Percentiles rank a stretch among this genome's conserved stretches.
Evolutionary conservation across 176 grass and related monocot genomes (phyloP).

Genomic region (Aegilops longissima): DNA sequence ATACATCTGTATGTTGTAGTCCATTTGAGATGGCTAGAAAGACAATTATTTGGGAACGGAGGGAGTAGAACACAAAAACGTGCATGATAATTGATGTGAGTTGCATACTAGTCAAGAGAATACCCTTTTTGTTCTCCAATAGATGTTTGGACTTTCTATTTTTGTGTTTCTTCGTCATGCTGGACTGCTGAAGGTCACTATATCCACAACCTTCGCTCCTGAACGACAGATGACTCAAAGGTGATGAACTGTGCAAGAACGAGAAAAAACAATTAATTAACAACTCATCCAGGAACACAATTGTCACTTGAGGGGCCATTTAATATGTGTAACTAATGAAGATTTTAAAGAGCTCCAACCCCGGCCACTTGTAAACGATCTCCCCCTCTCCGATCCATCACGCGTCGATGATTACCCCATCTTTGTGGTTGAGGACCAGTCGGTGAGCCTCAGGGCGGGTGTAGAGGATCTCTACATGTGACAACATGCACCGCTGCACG

Average conservation of each 20-base stretch:
- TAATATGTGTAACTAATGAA: neutral
- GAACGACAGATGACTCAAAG: neutral
- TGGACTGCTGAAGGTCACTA: conserved; percentile 4
- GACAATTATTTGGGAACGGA: too few relatives aligned
- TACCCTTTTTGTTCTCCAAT: conserved; percentile 78
- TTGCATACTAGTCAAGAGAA: conserved; percentile 12
- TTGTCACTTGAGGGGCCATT: neutral
- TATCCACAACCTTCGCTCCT: conserved; percentile 10
- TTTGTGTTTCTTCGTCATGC: conserved; percentile 74
- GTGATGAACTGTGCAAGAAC: neutral
- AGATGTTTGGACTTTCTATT: conserved; percentile 53
- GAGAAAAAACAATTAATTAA: neutral
- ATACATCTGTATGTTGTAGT: too few relatives aligned
- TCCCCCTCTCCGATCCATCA: too few relatives aligned
- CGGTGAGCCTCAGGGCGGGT: too few relatives aligned
- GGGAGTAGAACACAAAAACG: neutral
- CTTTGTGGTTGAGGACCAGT: too few relatives aligned
- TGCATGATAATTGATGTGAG: conserved; percentile 1
- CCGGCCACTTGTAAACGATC: too few relatives aligned
- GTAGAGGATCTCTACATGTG: too few relatives aligned
- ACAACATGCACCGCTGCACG: too few relatives aligned
- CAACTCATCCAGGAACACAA: neutral
- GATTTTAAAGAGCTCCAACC: neutral
- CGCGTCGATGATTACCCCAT: too few relatives aligned
- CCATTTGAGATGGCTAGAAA: too few relatives aligned